Evolutionary conservation across 164 flowering plant genomes (phyloP), one percentile per base, ranked within the genome.

Genomic region (grape (Vitis vinifera)): DNA sequence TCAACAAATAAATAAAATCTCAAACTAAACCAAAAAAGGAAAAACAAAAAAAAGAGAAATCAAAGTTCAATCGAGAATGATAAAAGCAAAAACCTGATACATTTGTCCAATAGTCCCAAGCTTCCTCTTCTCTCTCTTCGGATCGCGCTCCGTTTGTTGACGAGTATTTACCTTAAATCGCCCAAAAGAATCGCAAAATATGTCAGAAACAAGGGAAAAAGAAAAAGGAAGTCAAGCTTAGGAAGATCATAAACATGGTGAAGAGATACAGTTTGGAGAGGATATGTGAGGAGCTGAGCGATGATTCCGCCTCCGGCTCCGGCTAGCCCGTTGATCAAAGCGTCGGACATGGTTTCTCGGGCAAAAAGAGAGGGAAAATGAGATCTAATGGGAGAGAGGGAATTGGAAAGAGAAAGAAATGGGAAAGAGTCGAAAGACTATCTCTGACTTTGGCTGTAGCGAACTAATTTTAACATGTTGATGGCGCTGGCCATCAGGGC

Each of bases 251-350:
- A 69, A 55, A 50, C 27, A 10, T 9, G 53, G 9, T 10, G 6
- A 55, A 4, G 49, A 55, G 31, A 11, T 77, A 93, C 98, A 9
- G 97, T 94, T 85, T 91, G 98, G 9, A 94, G 90, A 57, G 98
- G 98, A 68, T 90, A 94, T 0, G 97, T 91, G 82, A 92, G 83
- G 78, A 94, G 92, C 75, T 94, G 97, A 73, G 98, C 96, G 68
- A 94, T 86, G 84, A 94, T 94, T 67, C 97, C 98, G 14, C 94
- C 97, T 31, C 97, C 98, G 59, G 98, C 98, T n/a, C 97, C 98
- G 63, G 98, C 91, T 72, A 94, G 78, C 19, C 98, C 98, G 72
- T 94, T 94, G 88, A 94, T 89, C 85, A 89, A 66, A 62, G 98
- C 98, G 77, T 94, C 97, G 9, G 97, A 93, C 98, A 93, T 92